Conservation (phyloP, 1,284 basidiomycete species). For the Cutaneotrichosporon dermatis region DNA sequence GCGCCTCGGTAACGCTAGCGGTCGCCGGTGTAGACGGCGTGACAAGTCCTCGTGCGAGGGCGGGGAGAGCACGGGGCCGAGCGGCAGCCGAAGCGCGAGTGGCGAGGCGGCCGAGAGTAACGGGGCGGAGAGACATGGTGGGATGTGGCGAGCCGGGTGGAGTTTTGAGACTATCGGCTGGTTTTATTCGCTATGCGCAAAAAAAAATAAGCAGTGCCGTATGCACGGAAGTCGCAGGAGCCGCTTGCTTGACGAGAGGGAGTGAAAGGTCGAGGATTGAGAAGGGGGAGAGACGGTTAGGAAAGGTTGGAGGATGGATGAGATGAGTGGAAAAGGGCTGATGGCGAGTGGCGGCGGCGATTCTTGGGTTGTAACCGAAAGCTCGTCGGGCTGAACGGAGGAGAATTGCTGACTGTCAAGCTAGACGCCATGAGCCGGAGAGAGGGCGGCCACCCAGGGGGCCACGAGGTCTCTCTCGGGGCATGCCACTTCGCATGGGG, state of each 20-base stretch:
- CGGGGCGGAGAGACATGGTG: slow-evolving; percentile 5
- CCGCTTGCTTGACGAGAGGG: no score
- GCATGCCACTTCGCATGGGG: no score
- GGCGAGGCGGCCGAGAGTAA: slow-evolving; percentile 6
- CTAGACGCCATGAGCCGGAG: no score
- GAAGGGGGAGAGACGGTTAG: neutral
- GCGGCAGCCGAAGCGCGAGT: neutral
- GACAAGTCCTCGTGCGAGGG: slow-evolving; percentile 22
- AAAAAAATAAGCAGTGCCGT: no score
- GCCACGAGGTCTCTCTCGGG: no score
- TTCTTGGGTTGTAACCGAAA: slow-evolving; percentile 1
- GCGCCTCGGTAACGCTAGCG: slow-evolving; percentile 24
- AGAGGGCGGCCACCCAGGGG: no score
- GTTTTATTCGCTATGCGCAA: no score
- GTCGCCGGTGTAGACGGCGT: slow-evolving; percentile 23
- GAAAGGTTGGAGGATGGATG: neutral
- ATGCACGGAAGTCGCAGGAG: no score
- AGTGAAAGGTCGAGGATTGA: neutral
- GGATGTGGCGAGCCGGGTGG: slow-evolving; percentile 5
- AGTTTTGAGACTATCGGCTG: neutral
- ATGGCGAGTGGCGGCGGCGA: neutral
- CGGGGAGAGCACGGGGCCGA: slow-evolving; percentile 1
- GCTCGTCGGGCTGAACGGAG: neutral
- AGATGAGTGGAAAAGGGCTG: neutral
- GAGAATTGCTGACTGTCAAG: neutral